phyloP scores from a whole-genome alignment of 2,329 filamentous ascomycete species.

The Leptographium radiaticola region DNA sequence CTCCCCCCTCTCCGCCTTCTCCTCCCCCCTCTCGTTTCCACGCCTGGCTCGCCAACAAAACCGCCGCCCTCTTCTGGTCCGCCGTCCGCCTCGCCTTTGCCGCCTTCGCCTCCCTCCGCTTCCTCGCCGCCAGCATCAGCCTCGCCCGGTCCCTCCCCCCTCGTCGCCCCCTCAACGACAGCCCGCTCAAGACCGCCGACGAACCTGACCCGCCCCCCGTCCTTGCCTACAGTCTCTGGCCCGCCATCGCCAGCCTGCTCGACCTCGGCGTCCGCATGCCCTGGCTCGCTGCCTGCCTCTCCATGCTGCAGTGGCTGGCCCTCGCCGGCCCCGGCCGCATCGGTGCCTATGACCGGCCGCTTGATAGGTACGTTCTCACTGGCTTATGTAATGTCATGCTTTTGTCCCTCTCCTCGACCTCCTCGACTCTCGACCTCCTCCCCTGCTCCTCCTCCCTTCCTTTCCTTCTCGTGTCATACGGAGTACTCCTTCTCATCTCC shows the following conservation, averaged over 20 bases:
- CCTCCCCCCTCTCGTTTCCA: too few relatives aligned
- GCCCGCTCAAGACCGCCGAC: neutral
- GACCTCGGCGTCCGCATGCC: constrained; percentile 75
- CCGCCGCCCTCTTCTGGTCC: constrained; percentile 39
- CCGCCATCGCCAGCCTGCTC: constrained; percentile 57
- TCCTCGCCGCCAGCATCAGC: constrained; percentile 49
- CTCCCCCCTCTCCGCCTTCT: neutral
- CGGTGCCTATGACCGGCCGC: constrained; percentile 58
- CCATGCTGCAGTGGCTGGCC: constrained; percentile 62
- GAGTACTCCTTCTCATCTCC: neutral
- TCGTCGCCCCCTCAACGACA: constrained; percentile 18
- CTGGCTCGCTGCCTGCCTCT: constrained; percentile 67
- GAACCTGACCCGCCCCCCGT: constrained; percentile 36
- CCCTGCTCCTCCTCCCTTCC: neutral
- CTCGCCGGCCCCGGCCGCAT: constrained; percentile 63
- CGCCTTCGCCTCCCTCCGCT: constrained; percentile 50
- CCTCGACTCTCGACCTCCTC: neutral
- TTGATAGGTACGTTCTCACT: constrained; percentile 69
- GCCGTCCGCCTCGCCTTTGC: constrained; percentile 41
- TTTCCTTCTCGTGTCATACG: neutral
- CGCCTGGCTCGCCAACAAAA: constrained; percentile 3
- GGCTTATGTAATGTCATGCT: neutral
- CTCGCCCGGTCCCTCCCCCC: constrained; percentile 55
- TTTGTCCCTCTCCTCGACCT: neutral
- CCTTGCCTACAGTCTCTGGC: constrained; percentile 64